These are phyloP conservation scores for Cytospora leucostoma DNA, from an alignment of 2,329 filamentous ascomycete genomes.

Conservation along the genomic window DNA sequence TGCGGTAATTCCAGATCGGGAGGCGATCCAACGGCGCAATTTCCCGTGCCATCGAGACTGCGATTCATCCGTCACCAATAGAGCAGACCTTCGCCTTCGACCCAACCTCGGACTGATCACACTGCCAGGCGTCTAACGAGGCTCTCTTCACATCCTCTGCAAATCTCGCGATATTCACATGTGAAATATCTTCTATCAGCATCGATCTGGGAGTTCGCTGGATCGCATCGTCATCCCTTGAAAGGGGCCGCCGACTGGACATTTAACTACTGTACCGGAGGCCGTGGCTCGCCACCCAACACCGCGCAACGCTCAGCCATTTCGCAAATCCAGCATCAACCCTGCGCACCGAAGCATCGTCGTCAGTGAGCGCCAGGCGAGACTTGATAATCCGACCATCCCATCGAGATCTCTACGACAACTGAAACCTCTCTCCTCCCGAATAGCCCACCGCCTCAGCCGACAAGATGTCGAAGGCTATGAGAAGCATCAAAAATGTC, in stretches of 20 bases:
- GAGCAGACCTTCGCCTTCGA: slow-evolving; percentile 5
- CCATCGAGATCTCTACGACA: not conserved
- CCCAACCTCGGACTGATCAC: slow-evolving; percentile 9
- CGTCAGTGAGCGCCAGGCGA: slow-evolving; percentile 3
- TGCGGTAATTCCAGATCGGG: slow-evolving; percentile 28
- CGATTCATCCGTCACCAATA: slow-evolving; percentile 17
- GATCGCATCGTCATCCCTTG: slow-evolving; percentile 5
- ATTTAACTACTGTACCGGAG: not conserved
- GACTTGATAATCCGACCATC: not conserved
- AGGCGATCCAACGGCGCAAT: slow-evolving; percentile 26
- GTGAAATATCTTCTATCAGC: slow-evolving; percentile 12
- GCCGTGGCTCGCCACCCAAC: slow-evolving; percentile 21
- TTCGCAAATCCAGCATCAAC: slow-evolving; percentile 7
- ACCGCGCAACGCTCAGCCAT: slow-evolving; percentile 20
- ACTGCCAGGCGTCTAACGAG: slow-evolving; percentile 11
- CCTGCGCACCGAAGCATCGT: slow-evolving; percentile 20
- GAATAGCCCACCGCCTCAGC: slow-evolving; percentile 22
- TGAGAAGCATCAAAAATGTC: slow-evolving; percentile 97
- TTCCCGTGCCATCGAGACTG: slow-evolving; percentile 22
- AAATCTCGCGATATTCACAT: slow-evolving; percentile 9
- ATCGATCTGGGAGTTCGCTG: slow-evolving; percentile 1
- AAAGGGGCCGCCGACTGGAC: slow-evolving; percentile 4
- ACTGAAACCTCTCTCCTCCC: not conserved
- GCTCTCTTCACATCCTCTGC: slow-evolving; percentile 9
- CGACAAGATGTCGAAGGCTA: slow-evolving; percentile 86